phyloP scores from a whole-genome alignment of 371 early-diverging fungal species.

The Edhazardia aedis region DNA sequence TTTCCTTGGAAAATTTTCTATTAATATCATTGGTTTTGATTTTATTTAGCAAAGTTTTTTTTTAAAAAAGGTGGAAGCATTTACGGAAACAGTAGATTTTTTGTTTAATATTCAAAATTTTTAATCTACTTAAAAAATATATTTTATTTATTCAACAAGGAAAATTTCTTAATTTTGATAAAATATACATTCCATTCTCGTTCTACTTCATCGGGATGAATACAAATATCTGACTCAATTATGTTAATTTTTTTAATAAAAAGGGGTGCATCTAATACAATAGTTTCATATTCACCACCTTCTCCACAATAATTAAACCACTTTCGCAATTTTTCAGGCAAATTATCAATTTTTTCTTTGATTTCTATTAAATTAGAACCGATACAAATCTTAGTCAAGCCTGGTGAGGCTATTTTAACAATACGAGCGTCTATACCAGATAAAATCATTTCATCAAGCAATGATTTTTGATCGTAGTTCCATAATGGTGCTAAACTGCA shows the following conservation, averaged over 20 bases:
- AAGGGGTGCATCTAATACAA: constrained; percentile 81
- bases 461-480: constrained; percentile 60
- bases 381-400: constrained; percentile 40
- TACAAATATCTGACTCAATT: not conserved
- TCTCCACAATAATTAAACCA: constrained; percentile 83
- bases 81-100: no score
- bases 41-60: no score
- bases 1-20: no score
- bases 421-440: constrained; percentile 59
- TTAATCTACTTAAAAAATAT: not conserved
- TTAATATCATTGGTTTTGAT: no score
- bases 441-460: constrained; percentile 73
- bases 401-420: constrained; percentile 78
- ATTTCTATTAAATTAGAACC: constrained; percentile 50
- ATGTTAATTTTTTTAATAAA: constrained; percentile 54
- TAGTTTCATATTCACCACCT: constrained; percentile 94
- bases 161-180: not conserved
- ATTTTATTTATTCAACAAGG: constrained; percentile 1
- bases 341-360: constrained; percentile 50
- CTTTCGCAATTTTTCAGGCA: constrained; percentile 51
- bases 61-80: no score
- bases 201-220: constrained; percentile 2
- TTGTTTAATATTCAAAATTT: no score
- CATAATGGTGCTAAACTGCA: constrained; percentile 70
- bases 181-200: not conserved